Evolutionary conservation across 1,139 yeast species (phyloP).

Genomic region (Yamadazyma spencermartinsiae): DNA sequence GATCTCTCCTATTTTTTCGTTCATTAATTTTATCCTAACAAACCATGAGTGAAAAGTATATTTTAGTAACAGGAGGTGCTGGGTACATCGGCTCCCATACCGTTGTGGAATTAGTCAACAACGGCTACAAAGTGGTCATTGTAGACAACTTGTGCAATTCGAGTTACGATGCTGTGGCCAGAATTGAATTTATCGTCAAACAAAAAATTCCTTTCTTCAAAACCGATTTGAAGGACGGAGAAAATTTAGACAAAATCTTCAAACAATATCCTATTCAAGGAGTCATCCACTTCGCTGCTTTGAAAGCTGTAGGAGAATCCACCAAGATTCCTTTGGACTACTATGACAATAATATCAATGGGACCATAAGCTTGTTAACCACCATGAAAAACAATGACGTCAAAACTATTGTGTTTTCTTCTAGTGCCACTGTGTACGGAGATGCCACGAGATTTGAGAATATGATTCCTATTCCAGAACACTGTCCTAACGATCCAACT

Average conservation of each 20-base stretch:
- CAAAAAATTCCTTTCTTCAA: conserved; percentile 56
- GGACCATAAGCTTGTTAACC: conserved; percentile 60
- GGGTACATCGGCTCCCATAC: conserved; percentile 89
- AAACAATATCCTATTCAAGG: conserved; percentile 51
- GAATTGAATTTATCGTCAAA: conserved; percentile 58
- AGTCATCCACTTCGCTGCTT: conserved; percentile 83
- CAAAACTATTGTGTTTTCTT: conserved; percentile 67
- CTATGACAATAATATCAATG: conserved; percentile 68
- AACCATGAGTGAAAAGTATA: conserved; percentile 29
- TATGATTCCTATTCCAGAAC: conserved; percentile 80
- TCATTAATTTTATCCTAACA: not conserved
- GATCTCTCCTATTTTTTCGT: not conserved
- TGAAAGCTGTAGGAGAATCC: conserved; percentile 86
- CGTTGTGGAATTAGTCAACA: conserved; percentile 61
- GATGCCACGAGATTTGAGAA: conserved; percentile 73
- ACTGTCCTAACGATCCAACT: conserved; percentile 74
- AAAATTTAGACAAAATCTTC: conserved; percentile 50
- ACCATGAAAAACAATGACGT: conserved; percentile 52
- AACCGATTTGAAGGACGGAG: conserved; percentile 58
- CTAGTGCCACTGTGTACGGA: conserved; percentile 85
- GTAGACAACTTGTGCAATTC: conserved; percentile 73
- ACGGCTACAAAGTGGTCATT: conserved; percentile 69
- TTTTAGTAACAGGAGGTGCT: conserved; percentile 83
- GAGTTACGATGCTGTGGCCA: conserved; percentile 63
- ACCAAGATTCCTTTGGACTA: conserved; percentile 68